Percentiles rank a stretch among this genome's conserved stretches.
phyloP scores from a whole-genome alignment of 2,329 filamentous ascomycete genomes.

The Pestalotiopsis sp. region DNA sequence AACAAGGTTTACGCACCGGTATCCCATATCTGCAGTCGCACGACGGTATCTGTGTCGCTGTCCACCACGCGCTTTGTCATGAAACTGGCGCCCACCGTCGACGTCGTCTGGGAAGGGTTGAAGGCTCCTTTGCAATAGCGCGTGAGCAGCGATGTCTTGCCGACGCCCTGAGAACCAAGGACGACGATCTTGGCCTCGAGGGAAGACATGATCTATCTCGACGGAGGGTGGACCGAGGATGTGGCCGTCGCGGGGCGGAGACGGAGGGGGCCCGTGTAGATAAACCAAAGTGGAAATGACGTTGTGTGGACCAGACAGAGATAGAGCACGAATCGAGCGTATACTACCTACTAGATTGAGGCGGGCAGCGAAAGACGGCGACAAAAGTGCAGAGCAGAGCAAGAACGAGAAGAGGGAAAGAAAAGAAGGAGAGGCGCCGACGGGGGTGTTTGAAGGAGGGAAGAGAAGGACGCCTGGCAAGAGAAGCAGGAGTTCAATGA shows the following conservation, averaged over 20 bases:
- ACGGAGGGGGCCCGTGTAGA: neutral
- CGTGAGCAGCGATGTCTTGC: constrained; percentile 78
- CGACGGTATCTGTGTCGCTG: constrained; percentile 80
- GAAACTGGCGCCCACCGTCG: constrained; percentile 81
- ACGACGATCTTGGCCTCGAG: constrained; percentile 83
- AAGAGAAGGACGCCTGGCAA: neutral
- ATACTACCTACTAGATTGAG: too few species aligned
- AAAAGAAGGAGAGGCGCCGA: neutral
- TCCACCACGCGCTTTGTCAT: constrained; percentile 81
- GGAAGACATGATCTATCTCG: constrained; percentile 48
- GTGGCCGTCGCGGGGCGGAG: neutral
- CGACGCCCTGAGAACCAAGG: constrained; percentile 77
- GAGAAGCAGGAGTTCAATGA: neutral
- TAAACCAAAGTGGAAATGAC: neutral
- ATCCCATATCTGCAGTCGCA: constrained; percentile 96
- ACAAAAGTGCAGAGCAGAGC: neutral
- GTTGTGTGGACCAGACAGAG: neutral
- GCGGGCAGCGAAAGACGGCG: neutral
- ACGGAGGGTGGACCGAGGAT: neutral
- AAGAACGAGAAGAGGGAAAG: neutral
- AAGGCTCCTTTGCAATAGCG: constrained; percentile 76
- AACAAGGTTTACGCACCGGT: constrained; percentile 56
- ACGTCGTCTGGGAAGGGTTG: constrained; percentile 63
- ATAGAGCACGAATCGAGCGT: neutral
- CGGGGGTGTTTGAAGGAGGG: neutral